Conservation (phyloP, 2,329 filamentous ascomycete genomes). For the Aspergillus fijiensis region DNA sequence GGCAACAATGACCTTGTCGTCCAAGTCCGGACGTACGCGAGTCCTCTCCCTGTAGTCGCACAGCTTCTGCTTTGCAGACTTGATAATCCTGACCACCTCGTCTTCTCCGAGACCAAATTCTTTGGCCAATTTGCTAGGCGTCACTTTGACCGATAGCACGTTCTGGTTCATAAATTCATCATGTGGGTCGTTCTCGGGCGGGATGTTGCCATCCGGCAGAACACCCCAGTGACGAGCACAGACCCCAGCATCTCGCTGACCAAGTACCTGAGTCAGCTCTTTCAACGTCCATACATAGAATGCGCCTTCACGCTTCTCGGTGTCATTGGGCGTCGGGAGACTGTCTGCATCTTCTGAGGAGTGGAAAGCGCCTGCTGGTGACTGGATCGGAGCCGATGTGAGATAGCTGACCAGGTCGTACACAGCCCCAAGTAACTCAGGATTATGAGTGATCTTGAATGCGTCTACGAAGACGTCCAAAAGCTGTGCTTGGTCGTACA, state of each 20-base stretch:
- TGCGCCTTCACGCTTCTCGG: slow-evolving; percentile 82
- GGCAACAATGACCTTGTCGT: slow-evolving; percentile 82
- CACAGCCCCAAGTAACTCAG: slow-evolving; percentile 74
- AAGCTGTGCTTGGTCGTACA: slow-evolving; percentile 87
- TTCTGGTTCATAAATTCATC: slow-evolving; percentile 96
- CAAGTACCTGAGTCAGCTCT: slow-evolving; percentile 77
- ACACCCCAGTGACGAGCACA: slow-evolving; percentile 84
- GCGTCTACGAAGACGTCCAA: slow-evolving; percentile 82
- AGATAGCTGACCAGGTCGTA: slow-evolving; percentile 87
- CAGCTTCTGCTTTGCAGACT: slow-evolving; percentile 66
- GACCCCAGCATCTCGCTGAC: slow-evolving; percentile 66
- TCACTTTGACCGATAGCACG: slow-evolving; percentile 71
- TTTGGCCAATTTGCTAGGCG: slow-evolving; percentile 66
- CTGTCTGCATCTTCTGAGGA: slow-evolving; percentile 92
- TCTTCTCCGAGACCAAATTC: slow-evolving; percentile 71
- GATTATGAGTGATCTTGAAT: slow-evolving; percentile 67
- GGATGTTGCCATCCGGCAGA: slow-evolving; percentile 79
- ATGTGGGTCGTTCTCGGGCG: slow-evolving; percentile 77
- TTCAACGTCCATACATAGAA: slow-evolving; percentile 93
- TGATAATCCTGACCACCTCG: slow-evolving; percentile 67
- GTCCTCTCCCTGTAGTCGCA: slow-evolving; percentile 70
- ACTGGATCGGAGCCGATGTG: slow-evolving; percentile 66
- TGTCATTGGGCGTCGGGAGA: slow-evolving; percentile 68
- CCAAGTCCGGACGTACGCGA: slow-evolving; percentile 72
- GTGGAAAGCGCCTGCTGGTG: slow-evolving; percentile 71